Evolutionary conservation across 768 basidiomycete genomes (phyloP).

Genomic region (Agaricus subrufescens): DNA sequence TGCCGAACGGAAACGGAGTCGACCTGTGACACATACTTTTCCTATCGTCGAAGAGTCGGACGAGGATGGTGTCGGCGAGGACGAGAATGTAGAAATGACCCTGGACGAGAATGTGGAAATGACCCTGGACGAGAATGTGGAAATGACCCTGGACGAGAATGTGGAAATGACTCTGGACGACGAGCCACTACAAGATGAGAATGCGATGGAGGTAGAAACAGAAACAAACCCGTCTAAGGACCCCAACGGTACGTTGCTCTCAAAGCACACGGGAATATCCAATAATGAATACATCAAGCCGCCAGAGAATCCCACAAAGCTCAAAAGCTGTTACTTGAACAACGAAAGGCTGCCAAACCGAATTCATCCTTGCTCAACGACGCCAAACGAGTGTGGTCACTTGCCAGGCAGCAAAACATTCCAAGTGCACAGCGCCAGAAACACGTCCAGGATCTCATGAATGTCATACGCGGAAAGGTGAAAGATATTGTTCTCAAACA

Average conservation of each 20-base stretch:
- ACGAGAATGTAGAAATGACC: conserved; percentile 24
- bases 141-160: conserved; percentile 24
- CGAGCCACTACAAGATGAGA: conserved; percentile 20
- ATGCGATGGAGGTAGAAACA: conserved; percentile 23
- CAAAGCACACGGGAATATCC: background rate
- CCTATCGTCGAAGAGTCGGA: conserved; percentile 27
- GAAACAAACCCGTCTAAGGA: conserved; percentile 37
- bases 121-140: conserved; percentile 24
- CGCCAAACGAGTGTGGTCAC: conserved; percentile 76
- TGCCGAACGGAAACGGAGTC: conserved; percentile 51
- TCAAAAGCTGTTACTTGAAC: conserved; percentile 60
- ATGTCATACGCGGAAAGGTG: conserved; percentile 72
- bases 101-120: conserved; percentile 22
- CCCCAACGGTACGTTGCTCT: conserved; percentile 46
- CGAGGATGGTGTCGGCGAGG: conserved; percentile 32
- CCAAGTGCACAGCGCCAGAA: conserved; percentile 66
- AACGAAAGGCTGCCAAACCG: conserved; percentile 74
- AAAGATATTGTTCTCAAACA: conserved; percentile 88
- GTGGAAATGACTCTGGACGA: conserved; percentile 28
- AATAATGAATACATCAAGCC: conserved; percentile 30
- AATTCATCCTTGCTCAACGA: conserved; percentile 64
- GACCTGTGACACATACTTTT: conserved; percentile 46
- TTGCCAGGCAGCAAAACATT: conserved; percentile 69
- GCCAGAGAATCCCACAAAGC: conserved; percentile 66
- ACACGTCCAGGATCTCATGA: conserved; percentile 71